These are phyloP conservation scores for Tolypocladium guangdongense DNA, from an alignment of 2,329 filamentous ascomycete species.

Conservation along the genomic window DNA sequence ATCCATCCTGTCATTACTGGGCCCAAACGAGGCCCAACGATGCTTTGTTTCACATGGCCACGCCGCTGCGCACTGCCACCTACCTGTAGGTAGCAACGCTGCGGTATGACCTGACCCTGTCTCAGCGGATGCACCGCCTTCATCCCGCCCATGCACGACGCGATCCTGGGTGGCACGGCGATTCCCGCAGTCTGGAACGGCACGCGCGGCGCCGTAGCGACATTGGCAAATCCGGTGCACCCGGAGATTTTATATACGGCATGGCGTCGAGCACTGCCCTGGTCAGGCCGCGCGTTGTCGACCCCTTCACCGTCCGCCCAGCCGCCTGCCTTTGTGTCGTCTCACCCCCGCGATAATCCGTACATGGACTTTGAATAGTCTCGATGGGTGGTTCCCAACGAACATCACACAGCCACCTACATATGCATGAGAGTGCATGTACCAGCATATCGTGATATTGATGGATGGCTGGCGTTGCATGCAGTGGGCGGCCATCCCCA, in stretches of 20 bases:
- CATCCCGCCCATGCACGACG: not conserved
- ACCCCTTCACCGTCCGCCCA: not conserved
- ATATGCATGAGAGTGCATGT: not conserved
- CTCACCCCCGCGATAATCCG: no score
- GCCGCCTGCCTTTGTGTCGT: no score
- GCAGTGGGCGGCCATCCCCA: not conserved
- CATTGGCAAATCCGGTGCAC: not conserved
- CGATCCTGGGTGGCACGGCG: not conserved
- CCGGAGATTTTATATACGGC: not conserved
- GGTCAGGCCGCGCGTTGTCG: not conserved
- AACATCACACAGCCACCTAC: not conserved
- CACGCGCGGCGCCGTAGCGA: not conserved
- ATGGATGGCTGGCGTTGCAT: not conserved
- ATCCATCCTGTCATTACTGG: not conserved
- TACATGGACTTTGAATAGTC: not conserved
- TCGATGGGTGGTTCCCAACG: not conserved
- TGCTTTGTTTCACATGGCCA: not conserved
- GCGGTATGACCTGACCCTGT: not conserved
- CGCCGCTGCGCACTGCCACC: not conserved
- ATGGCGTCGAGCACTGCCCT: not conserved
- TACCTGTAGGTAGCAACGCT: not conserved
- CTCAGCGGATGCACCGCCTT: not conserved
- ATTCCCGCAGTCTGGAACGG: not conserved
- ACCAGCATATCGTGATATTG: not conserved
- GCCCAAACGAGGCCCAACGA: not conserved